These are phyloP conservation scores for Leccinum imitatum DNA, from an alignment of 768 basidiomycete genomes.

Conservation along the genomic window DNA sequence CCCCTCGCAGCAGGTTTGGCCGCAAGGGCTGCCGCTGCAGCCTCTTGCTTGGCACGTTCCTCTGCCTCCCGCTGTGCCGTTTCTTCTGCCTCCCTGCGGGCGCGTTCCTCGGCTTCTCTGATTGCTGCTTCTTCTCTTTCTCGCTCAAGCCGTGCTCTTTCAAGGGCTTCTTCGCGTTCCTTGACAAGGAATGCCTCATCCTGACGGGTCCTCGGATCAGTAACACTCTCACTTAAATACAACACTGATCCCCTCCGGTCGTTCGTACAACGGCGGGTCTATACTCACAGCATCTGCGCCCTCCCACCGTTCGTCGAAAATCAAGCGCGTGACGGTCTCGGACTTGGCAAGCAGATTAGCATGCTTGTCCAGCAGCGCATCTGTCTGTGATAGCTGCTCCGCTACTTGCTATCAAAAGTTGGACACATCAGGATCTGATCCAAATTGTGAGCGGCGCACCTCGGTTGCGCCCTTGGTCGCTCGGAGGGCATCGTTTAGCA, in stretches of 20 bases:
- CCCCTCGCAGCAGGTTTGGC: constrained; percentile 31
- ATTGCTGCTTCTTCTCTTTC: constrained; percentile 35
- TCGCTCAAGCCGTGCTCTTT: constrained; percentile 35
- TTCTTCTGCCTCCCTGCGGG: constrained; percentile 32
- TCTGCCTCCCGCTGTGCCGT: constrained; percentile 44
- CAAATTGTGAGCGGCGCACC: constrained; percentile 39
- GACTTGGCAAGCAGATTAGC: constrained; percentile 66
- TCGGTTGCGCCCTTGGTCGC: constrained; percentile 69
- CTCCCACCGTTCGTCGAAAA: constrained; percentile 76
- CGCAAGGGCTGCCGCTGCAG: constrained; percentile 39
- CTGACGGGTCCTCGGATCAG: constrained; percentile 34
- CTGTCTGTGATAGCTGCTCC: constrained; percentile 65
- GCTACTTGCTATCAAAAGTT: constrained; percentile 54
- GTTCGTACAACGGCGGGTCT: background rate
- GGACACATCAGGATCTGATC: background rate
- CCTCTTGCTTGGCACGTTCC: constrained; percentile 50
- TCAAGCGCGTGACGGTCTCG: constrained; percentile 62
- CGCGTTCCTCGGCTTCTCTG: constrained; percentile 41
- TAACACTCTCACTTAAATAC: background rate
- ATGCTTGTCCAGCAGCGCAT: constrained; percentile 74
- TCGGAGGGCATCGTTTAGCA: constrained; percentile 65
- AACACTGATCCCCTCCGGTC: background rate
- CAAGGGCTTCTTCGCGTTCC: constrained; percentile 37
- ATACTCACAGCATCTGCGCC: constrained; percentile 68
- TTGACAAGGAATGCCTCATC: constrained; percentile 57